Conservation (phyloP, 768 basidiomycete species). For the Lactarius hengduanensis region DNA sequence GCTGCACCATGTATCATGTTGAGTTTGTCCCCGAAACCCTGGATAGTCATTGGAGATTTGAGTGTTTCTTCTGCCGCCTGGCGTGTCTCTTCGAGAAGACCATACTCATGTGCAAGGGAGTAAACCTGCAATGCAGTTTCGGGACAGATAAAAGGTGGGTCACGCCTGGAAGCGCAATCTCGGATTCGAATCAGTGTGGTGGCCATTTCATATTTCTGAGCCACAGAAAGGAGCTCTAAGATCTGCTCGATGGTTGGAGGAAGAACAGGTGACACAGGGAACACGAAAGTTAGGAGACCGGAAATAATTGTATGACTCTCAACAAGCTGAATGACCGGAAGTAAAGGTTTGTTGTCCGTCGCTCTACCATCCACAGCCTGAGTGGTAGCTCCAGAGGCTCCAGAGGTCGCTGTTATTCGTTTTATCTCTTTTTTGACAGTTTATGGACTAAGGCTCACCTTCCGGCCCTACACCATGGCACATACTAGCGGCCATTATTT, state of each 20-base stretch:
- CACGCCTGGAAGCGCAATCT: too few species aligned
- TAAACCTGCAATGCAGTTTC: conserved; percentile 5
- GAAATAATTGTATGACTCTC: background rate
- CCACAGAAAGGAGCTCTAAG: conserved; percentile 12
- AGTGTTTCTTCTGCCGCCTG: background rate
- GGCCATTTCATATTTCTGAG: conserved; percentile 14
- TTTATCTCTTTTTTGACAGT: too few species aligned
- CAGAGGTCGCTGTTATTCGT: too few species aligned
- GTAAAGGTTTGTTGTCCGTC: too few species aligned
- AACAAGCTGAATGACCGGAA: background rate
- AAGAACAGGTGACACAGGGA: background rate
- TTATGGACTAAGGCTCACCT: too few species aligned
- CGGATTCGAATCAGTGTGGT: background rate
- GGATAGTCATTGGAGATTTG: background rate
- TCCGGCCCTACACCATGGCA: too few species aligned
- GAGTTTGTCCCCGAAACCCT: background rate
- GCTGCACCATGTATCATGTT: background rate
- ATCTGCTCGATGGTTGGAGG: conserved; percentile 1
- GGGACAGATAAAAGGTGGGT: background rate
- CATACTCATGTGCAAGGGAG: background rate
- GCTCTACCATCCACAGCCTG: too few species aligned
- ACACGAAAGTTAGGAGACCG: conserved; percentile 3
- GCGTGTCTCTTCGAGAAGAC: background rate
- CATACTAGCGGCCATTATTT: too few species aligned
- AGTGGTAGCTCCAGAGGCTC: too few species aligned